A percentile compares a stretch with the other conserved stretches of the same genome.
Conservation (phyloP, 495 filamentous ascomycete species). For the Tuber borchii region DNA sequence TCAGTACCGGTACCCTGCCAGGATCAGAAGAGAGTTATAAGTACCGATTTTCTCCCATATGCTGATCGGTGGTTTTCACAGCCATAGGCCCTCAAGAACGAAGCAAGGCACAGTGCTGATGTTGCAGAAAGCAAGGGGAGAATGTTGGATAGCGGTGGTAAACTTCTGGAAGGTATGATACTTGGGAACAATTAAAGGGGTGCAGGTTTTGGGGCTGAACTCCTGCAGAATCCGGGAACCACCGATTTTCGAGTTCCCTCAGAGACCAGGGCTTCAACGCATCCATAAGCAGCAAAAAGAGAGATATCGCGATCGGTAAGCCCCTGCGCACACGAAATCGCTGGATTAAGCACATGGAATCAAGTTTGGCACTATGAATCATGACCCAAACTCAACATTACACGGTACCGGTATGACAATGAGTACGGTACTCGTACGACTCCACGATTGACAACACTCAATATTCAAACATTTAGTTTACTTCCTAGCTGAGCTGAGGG, state of each 20-base stretch:
- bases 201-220: not conserved
- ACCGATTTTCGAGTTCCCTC: not conserved
- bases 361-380: not conserved
- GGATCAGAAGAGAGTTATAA: not conserved
- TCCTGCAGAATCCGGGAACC: not conserved
- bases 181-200: not conserved
- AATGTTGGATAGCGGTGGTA: not conserved
- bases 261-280: not conserved
- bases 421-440: too few species aligned
- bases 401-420: not conserved
- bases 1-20: not conserved
- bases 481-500: not conserved
- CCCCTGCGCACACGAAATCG: not conserved
- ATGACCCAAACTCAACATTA: not conserved
- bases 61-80: not conserved
- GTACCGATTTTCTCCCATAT: not conserved
- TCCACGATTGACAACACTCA: not conserved
- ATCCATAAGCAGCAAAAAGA: not conserved
- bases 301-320: not conserved
- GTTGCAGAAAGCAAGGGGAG: not conserved
- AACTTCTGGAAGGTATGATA: not conserved
- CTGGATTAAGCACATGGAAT: not conserved
- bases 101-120: not conserved
- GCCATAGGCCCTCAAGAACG: not conserved
- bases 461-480: not conserved